Base-by-base conservation (phyloP, 495 filamentous ascomycete species). In the Xylaria flabelliformis region DNA sequence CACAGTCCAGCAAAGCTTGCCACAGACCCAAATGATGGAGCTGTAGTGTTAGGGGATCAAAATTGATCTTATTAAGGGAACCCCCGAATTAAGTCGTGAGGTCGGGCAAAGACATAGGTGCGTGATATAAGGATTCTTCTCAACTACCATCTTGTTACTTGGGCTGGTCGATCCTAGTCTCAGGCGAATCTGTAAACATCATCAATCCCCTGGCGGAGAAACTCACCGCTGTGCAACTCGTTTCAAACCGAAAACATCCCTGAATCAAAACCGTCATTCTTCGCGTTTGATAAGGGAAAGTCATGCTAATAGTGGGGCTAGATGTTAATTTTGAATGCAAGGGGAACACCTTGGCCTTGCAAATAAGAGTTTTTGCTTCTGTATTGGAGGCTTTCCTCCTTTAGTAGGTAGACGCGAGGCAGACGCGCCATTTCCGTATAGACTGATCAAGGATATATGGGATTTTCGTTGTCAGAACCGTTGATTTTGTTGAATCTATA, bases 241-340 rank as follows among this genome's bases (percentile, higher is more conserved):
- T 66, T 72, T 72, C 70, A 72, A 66, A 55, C 51, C n/a, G 39
- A 64, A 36, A 58, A 48, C 34, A 59, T 59, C 53, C 70, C 51
- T 72, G 70, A 72, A 67, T 67, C 70, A 72, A 46, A 51, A 12
- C 41, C 21, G 63, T 61, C 41, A 9, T 32, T 50, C 34, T 48
- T 8, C 51, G 24, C 3, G 61, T 59, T 63, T 64, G 26, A 64
- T 17, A 7, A 55, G 62, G 59, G 42, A 55, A 32, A 32, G 41
- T 24, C 63, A 4, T 59, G 63, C 70, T 67, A 72, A 72, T 41
- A 55, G 70, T 67, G 62, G 70, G 63, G 70, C 70, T 39, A 72
- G 63, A 72, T 58, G 26, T 19, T 6, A 32, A 72, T 39, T 29
- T 32, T 67, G 36, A 65, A 42, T 44, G 51, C 59, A 42, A 67